Conservation (phyloP, 2,329 filamentous ascomycete genomes). For the Ophiostoma fasciatum region DNA sequence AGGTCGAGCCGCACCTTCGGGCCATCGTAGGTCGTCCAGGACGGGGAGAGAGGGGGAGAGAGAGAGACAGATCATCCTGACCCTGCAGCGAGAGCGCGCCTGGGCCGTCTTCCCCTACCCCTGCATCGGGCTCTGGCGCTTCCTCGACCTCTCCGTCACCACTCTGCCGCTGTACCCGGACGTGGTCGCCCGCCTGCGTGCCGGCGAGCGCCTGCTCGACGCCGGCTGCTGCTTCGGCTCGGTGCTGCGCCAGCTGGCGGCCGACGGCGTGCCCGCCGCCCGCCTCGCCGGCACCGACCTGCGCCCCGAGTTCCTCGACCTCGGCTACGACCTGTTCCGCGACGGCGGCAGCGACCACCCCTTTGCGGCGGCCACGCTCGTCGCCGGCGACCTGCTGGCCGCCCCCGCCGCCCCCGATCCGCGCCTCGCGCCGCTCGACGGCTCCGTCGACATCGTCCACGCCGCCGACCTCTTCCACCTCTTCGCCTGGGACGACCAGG, state of each 20-base stretch:
- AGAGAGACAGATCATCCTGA: too few relatives aligned
- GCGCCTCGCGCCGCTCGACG: conserved; percentile 11
- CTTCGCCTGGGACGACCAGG: conserved; percentile 17
- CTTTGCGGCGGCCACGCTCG: conserved; percentile 11
- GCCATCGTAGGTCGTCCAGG: too few relatives aligned
- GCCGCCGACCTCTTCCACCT: conserved; percentile 20
- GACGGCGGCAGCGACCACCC: conserved; percentile 15
- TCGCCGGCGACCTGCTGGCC: conserved; percentile 16
- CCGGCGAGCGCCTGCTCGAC: conserved; percentile 21
- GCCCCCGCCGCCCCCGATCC: conserved; percentile 4
- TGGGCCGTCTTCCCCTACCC: conserved; percentile 22
- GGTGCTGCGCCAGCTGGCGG: conserved; percentile 26
- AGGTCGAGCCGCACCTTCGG: conserved; percentile 14
- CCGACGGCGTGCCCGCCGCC: conserved; percentile 22
- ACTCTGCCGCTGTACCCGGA: conserved; percentile 17
- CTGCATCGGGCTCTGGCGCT: conserved; percentile 25
- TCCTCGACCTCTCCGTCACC: conserved; percentile 22
- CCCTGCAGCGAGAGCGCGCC: conserved; percentile 20
- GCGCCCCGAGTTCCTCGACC: conserved; percentile 17
- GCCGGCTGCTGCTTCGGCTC: conserved; percentile 30
- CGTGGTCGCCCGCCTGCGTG: conserved; percentile 16
- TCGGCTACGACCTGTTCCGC: conserved; percentile 21
- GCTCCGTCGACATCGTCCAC: conserved; percentile 17
- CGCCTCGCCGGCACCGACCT: conserved; percentile 26
- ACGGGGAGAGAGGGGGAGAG: too few relatives aligned